Evolutionary conservation across 148 eudicot genomes (phyloP).

Genomic region (Chenopodium album): DNA sequence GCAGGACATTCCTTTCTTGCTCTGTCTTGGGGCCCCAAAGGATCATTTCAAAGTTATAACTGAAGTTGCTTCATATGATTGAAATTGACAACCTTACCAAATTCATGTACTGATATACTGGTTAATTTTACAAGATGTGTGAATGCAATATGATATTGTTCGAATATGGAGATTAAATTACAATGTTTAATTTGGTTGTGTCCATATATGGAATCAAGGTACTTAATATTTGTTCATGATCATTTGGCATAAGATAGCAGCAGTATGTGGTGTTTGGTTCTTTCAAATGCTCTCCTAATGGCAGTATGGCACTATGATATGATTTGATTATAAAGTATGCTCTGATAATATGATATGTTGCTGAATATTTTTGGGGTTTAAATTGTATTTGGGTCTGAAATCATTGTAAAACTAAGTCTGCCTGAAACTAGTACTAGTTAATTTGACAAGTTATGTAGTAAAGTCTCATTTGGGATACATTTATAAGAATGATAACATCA

Average conservation of each 20-base stretch:
- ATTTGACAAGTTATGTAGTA: neutral
- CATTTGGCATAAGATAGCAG: neutral
- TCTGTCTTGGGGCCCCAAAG: neutral
- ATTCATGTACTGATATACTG: neutral
- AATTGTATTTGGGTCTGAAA: neutral
- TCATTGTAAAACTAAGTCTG: neutral
- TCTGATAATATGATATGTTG: neutral
- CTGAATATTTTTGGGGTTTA: constrained; percentile 1
- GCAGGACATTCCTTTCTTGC: neutral
- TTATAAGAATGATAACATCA: neutral
- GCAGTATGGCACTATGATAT: neutral
- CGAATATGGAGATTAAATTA: neutral
- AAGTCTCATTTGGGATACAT: neutral
- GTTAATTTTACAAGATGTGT: neutral
- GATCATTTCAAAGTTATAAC: constrained; percentile 7
- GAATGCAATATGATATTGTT: neutral
- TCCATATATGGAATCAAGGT: neutral
- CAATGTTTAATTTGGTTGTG: constrained; percentile 8
- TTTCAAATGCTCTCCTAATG: neutral
- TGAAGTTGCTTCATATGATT: neutral
- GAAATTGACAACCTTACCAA: neutral
- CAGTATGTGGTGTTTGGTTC: neutral
- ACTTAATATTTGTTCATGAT: constrained; percentile 8
- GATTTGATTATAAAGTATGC: neutral
- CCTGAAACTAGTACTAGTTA: neutral